Base-by-base conservation (phyloP, 306 rosid species). In the Hippophae tibetana region DNA sequence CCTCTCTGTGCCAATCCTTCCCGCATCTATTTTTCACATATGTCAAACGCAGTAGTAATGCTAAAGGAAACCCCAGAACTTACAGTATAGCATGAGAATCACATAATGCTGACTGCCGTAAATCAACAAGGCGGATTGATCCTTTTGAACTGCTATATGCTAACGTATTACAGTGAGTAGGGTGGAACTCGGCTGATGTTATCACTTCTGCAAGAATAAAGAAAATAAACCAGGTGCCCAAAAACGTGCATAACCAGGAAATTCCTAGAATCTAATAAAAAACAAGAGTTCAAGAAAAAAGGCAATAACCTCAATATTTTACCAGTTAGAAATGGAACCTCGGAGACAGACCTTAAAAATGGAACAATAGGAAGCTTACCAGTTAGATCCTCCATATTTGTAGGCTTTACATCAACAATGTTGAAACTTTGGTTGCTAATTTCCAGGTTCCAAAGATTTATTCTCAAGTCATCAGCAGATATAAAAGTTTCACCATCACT, bases 81-180 rank as follows among this genome's bases (percentile, higher is more conserved):
- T 66, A 86, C 95, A 81, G 65, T 69, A 62, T 61, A 51, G 85
- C 84, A 70, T 75, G 65, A 56, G 74, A 72, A 57, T 83, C 95
- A 60, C 89, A 83, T 73, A 72, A 64, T 44, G 89, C 85, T 44
- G 89, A 76, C 56, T 66, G 81, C 49, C 94, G 79, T 89, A 86
- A 76, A 82, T 86, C 95, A 60, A 64, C 83, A 40, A 83, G 75
- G 58, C 80, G 85, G 72, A 86, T 78, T 42, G 76, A 70, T 40
- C 95, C 95, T 72, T 79, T 78, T 53, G 95, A 86, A 83, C 89
- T 76, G 73, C 87, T 76, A 73, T 83, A 80, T 55, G 89, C 85
- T 52, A 86, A 84, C 66, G 83, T 65, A 76, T 86, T 86, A 69
- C 95, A 86, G 60, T 83, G 95, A 69, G 73, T 40, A 9, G 87